Conservation (phyloP, 345 rosid species). For the Citrus sinensis region DVS_A1.0 CM039161.1:4679501-4680000, state of each 20-base stretch:
- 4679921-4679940: neutral
- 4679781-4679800: neutral
- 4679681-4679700: neutral
- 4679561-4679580: neutral
- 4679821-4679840: neutral
- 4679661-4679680: neutral
- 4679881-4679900: neutral
- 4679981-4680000: slow-evolving; percentile 87
- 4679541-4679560: neutral
- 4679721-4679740: neutral
- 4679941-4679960: neutral
- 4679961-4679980: slow-evolving; percentile 91
- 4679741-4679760: neutral
- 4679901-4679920: neutral
- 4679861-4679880: slow-evolving; percentile 1
- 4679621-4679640: neutral
- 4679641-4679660: neutral
- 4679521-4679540: neutral
- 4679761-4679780: neutral
- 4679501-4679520: slow-evolving; percentile 6
- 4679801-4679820: neutral
- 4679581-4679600: neutral
- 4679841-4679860: neutral
- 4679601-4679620: neutral
- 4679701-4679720: neutral